phyloP scores from a whole-genome alignment of 345 rosid genomes.

The Conringia planisiliqua region DNA sequence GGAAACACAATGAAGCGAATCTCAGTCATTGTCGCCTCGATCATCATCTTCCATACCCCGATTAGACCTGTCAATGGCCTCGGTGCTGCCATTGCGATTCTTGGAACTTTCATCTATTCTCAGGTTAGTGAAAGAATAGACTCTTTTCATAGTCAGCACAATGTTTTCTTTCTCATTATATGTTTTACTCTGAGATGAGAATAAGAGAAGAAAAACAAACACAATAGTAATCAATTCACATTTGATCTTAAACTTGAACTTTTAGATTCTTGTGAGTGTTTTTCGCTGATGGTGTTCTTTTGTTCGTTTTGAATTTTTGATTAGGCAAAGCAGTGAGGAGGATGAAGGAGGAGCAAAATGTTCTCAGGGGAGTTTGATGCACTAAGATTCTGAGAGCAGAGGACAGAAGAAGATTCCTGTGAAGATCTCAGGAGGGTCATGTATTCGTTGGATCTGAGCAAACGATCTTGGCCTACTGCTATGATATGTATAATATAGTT shows the following conservation, averaged over 20 bases:
- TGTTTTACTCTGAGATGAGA: not conserved
- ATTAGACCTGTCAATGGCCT: conserved; percentile 66
- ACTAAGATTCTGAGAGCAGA: not conserved
- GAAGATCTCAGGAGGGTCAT: conserved; percentile 2
- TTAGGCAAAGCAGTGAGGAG: conserved; percentile 19
- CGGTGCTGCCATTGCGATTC: conserved; percentile 76
- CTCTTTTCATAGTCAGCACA: not conserved
- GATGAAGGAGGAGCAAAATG: not conserved
- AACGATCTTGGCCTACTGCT: not conserved
- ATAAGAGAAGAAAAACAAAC: not conserved
- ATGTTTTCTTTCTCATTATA: not conserved
- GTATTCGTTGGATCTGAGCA: not conserved
- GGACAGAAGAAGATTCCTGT: not conserved
- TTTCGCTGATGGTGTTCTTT: not conserved
- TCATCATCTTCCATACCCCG: conserved; percentile 74
- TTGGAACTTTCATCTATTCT: conserved; percentile 77
- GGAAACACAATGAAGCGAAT: conserved; percentile 90
- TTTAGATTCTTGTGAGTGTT: not conserved
- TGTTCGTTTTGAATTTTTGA: not conserved
- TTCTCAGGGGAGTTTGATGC: conserved; percentile 8
- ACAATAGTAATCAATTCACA: too few species aligned
- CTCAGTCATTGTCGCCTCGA: conserved; percentile 71
- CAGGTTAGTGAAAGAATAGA: conserved; percentile 34
- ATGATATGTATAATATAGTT: not conserved
- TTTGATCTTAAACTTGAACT: not conserved